A percentile compares a stretch with the other conserved stretches of the same genome.
These are phyloP conservation scores for Copromyces sp. DNA, from an alignment of 495 filamentous ascomycete species.

Conservation along the genomic window DNA sequence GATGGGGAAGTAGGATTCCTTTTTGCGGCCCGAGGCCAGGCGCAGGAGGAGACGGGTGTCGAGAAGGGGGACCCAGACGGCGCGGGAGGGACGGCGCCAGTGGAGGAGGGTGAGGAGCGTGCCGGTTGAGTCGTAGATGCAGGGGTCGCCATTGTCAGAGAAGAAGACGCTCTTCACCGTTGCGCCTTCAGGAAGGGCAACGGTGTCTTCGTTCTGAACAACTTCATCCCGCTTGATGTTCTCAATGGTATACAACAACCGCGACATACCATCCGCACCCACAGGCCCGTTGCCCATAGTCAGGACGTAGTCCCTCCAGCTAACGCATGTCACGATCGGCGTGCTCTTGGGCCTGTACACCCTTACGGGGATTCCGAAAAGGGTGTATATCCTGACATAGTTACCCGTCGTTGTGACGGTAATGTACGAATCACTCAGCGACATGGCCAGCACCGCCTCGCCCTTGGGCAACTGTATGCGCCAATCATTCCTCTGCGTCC, in stretches of 20 bases:
- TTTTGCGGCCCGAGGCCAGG: constrained; percentile 69
- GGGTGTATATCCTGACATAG: constrained; percentile 85
- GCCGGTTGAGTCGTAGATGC: constrained; percentile 85
- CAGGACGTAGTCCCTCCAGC: constrained; percentile 88
- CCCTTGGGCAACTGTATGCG: constrained; percentile 70
- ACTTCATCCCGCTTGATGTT: constrained; percentile 90
- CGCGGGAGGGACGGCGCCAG: constrained; percentile 78
- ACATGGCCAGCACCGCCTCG: constrained; percentile 74
- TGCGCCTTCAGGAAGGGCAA: constrained; percentile 65
- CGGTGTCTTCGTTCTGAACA: constrained; percentile 82
- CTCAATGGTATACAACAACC: constrained; percentile 77
- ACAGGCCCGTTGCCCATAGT: constrained; percentile 89
- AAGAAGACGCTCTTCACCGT: constrained; percentile 79
- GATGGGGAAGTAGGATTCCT: constrained; percentile 90
- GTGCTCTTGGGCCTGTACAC: constrained; percentile 84
- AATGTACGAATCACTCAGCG: constrained; percentile 84
- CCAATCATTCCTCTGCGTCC: constrained; percentile 88
- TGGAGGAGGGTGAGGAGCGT: constrained; percentile 78
- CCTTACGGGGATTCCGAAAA: constrained; percentile 81
- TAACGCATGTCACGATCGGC: constrained; percentile 82
- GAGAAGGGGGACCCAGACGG: constrained; percentile 82
- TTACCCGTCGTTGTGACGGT: constrained; percentile 74
- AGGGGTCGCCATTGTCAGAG: constrained; percentile 83
- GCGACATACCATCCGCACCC: constrained; percentile 61
- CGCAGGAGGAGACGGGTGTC: constrained; percentile 80